Percentiles rank a stretch among this genome's conserved stretches.
Evolutionary conservation across 441 rosid genomes (phyloP).

Genomic region (Euphorbia corollata): DNA sequence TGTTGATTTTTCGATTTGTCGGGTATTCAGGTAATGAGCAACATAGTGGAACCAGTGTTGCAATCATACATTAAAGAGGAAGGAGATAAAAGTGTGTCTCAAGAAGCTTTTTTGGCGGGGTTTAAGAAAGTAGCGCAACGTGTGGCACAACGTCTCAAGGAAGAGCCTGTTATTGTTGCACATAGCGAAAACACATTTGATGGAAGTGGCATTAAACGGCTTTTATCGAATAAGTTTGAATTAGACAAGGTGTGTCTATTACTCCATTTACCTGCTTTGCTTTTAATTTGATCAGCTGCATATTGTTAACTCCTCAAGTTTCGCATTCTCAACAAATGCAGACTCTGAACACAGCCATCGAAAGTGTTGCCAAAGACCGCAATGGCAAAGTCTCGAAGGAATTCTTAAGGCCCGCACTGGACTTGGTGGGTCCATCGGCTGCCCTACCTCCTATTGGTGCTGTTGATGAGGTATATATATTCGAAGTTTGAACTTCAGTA

Average conservation of each 20-base stretch:
- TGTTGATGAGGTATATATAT: slow-evolving; percentile 47
- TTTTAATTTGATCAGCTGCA: neutral
- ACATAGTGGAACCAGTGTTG: slow-evolving; percentile 63
- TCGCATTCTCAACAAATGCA: slow-evolving; percentile 22
- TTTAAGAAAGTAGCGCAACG: slow-evolving; percentile 56
- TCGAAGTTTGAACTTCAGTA: neutral
- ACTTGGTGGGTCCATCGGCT: slow-evolving; percentile 62
- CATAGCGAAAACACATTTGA: slow-evolving; percentile 83
- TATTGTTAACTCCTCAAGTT: neutral
- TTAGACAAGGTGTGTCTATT: slow-evolving; percentile 58
- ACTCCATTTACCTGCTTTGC: neutral
- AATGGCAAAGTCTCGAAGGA: slow-evolving; percentile 65
- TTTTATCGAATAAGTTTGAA: slow-evolving; percentile 71
- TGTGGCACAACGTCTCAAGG: slow-evolving; percentile 70
- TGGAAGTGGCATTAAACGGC: slow-evolving; percentile 73
- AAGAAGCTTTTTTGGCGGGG: slow-evolving; percentile 53
- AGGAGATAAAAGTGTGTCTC: slow-evolving; percentile 36
- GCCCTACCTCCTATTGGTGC: slow-evolving; percentile 81
- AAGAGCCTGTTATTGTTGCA: slow-evolving; percentile 93
- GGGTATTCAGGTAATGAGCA: slow-evolving; percentile 59
- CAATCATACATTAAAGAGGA: slow-evolving; percentile 36
- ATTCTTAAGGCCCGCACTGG: slow-evolving; percentile 52
- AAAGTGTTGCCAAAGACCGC: slow-evolving; percentile 55
- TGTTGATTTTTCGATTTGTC: neutral
- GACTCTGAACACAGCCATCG: slow-evolving; percentile 51